Evolutionary conservation across 192 early-diverging fungal species (phyloP).

Genomic region (Cladochytrium replicatum): DNA sequence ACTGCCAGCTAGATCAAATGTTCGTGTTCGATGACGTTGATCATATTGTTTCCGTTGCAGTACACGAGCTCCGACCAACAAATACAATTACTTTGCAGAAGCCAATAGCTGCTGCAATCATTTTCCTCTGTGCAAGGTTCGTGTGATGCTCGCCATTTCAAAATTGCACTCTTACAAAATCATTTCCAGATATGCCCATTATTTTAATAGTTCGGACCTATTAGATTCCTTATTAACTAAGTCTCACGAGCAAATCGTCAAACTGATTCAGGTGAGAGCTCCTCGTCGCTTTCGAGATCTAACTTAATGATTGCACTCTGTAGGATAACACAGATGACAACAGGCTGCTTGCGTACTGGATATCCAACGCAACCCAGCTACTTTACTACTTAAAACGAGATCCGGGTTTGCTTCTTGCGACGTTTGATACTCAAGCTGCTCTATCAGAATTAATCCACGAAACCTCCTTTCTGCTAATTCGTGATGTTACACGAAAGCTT

Average conservation of each 20-base stretch:
- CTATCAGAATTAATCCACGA: slow-evolving; percentile 73
- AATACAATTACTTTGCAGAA: slow-evolving; percentile 31
- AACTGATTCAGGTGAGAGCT: slow-evolving; percentile 37
- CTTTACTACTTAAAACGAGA: slow-evolving; percentile 85
- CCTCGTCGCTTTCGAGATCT: slow-evolving; percentile 1
- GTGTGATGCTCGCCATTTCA: too few relatives aligned
- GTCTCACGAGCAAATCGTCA: slow-evolving; percentile 46
- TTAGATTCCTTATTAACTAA: slow-evolving; percentile 57
- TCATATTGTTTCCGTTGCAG: slow-evolving; percentile 60
- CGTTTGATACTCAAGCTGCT: slow-evolving; percentile 62
- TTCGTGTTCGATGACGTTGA: slow-evolving; percentile 80
- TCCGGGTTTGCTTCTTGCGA: slow-evolving; percentile 53
- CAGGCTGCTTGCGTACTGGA: slow-evolving; percentile 67
- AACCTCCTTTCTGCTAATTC: slow-evolving; percentile 13
- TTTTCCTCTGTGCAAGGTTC: slow-evolving; percentile 79
- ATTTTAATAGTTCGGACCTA: slow-evolving; percentile 63
- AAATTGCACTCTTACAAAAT: too few relatives aligned
- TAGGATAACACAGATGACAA: slow-evolving; percentile 43
- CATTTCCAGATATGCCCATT: slow-evolving; percentile 86
- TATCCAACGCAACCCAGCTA: slow-evolving; percentile 72
- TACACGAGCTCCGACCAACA: slow-evolving; percentile 56
- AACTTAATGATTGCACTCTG: background rate
- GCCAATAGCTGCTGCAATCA: slow-evolving; percentile 68
- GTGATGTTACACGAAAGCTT: background rate
- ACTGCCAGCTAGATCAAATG: slow-evolving; percentile 85